Base-by-base conservation (phyloP, 2,329 filamentous ascomycete genomes). In the Cladosporium sp. region DNA sequence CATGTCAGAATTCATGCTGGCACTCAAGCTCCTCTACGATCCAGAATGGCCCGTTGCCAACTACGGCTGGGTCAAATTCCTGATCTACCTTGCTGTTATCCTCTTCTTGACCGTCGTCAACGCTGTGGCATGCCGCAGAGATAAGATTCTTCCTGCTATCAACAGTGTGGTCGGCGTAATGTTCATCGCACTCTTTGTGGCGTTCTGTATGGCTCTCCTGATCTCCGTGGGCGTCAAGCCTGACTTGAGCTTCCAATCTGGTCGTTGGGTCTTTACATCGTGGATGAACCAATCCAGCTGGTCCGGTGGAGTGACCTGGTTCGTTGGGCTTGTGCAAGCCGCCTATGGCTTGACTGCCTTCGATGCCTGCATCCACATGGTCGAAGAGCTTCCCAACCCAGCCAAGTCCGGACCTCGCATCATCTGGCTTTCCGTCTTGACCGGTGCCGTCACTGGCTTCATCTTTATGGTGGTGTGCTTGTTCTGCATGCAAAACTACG, bases 311-410 rank as follows among this genome's bases (percentile, higher is more conserved):
- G 78, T 84, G 0, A 77, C 78, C n/a, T 84, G 81, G 80, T 84
- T 85, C 63, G 78, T 79, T 0, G 82, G 82, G 3, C 76, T 85
- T 1, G 75, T 84, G 0, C 82, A 84, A 63, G 78, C 80, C 1
- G 82, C 82, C 0, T 84, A 84, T 57, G 82, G 80, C 1, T 69
- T 83, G 15, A 83, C 80, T 0, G 82, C 82, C 1, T 84, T 84
- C 61, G 82, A 85, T 64, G 80, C 82, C 0, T 82, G 82, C 36
- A 82, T 84, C 38, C 82, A 85, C 66, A 78, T 84, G 74, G 78
- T 82, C 2, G 82, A 84, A 62, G 82, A 84, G 64, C 81, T 84
- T 1, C 81, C 82, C 1, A 70, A 74, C 3, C 81, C 82, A 1
- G 71, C 80, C 30, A 77, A 71, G 37, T 82, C 82, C 58, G 78